These are phyloP conservation scores for Blastomyces parvus DNA, from an alignment of 2,329 filamentous ascomycete species.

Conservation along the genomic window DNA sequence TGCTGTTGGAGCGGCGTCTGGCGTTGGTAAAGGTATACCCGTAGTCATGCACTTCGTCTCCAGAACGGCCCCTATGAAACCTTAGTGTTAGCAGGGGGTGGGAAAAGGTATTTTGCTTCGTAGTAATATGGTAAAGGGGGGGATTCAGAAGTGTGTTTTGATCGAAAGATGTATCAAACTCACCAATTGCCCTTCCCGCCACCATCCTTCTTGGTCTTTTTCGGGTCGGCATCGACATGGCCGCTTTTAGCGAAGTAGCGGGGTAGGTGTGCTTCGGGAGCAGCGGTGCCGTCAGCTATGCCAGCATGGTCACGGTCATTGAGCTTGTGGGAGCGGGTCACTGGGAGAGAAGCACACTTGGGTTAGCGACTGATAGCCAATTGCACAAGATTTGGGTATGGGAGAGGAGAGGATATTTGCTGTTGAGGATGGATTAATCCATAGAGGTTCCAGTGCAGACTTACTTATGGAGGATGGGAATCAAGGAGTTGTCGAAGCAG, in stretches of 20 bases:
- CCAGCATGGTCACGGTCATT: slow-evolving; percentile 86
- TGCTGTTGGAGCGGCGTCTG: slow-evolving; percentile 88
- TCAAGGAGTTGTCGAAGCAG: background rate
- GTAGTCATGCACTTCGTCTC: slow-evolving; percentile 76
- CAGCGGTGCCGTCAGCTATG: slow-evolving; percentile 62
- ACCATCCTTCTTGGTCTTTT: slow-evolving; percentile 95
- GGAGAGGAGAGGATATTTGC: background rate
- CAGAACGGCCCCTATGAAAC: slow-evolving; percentile 61
- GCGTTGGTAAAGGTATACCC: slow-evolving; percentile 74
- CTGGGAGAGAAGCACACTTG: slow-evolving; percentile 40
- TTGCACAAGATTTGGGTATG: background rate
- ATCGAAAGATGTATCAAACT: slow-evolving; percentile 31
- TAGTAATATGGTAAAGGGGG: background rate
- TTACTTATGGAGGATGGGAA: background rate
- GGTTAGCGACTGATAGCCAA: background rate
- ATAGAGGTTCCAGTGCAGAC: background rate
- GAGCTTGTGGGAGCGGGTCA: slow-evolving; percentile 96
- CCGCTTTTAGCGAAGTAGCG: slow-evolving; percentile 90
- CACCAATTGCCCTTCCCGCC: slow-evolving; percentile 92
- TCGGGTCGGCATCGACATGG: slow-evolving; percentile 69
- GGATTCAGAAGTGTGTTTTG: background rate
- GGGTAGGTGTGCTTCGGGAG: slow-evolving; percentile 64
- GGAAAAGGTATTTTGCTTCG: background rate
- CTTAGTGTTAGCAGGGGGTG: background rate
- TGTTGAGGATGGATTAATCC: background rate